These are phyloP conservation scores for Cercospora sp. DNA, from an alignment of 2,329 filamentous ascomycete genomes.

Conservation along the genomic window DNA sequence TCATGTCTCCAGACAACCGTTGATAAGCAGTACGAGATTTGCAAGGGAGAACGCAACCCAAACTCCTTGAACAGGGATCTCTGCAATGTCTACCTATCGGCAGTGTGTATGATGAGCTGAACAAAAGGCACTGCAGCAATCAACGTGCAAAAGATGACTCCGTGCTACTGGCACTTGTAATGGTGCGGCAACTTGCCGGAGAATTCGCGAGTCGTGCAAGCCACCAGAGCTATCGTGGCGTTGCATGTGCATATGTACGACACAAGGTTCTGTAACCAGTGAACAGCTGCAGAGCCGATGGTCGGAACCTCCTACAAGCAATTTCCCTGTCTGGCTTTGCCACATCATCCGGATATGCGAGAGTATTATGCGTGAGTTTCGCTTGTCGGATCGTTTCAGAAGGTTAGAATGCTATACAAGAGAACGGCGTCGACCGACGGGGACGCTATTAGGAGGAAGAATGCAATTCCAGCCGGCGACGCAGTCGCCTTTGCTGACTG, in stretches of 20 bases:
- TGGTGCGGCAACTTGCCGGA: not conserved
- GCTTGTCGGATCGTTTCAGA: not conserved
- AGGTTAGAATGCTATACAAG: not conserved
- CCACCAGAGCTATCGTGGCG: not conserved
- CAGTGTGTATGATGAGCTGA: not conserved
- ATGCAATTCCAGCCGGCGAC: not conserved
- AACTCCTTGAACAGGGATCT: not conserved
- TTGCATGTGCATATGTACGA: not conserved
- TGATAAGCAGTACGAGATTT: not conserved
- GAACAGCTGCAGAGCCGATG: not conserved
- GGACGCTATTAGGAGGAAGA: not conserved
- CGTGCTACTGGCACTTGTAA: not conserved
- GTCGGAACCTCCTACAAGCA: slow-evolving; percentile 7
- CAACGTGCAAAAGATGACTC: not conserved
- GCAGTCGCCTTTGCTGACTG: not conserved
- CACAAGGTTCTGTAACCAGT: not conserved
- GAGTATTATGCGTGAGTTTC: not conserved
- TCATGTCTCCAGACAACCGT: not conserved
- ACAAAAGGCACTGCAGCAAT: not conserved
- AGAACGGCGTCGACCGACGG: not conserved
- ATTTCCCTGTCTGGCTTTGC: not conserved
- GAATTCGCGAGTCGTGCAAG: not conserved
- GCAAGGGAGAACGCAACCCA: not conserved
- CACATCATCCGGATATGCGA: not conserved
- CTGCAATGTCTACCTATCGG: not conserved